These are phyloP conservation scores for Carex sylvatica DNA, from an alignment of 202 grass and related monocot genomes.

Conservation along the genomic window DNA sequence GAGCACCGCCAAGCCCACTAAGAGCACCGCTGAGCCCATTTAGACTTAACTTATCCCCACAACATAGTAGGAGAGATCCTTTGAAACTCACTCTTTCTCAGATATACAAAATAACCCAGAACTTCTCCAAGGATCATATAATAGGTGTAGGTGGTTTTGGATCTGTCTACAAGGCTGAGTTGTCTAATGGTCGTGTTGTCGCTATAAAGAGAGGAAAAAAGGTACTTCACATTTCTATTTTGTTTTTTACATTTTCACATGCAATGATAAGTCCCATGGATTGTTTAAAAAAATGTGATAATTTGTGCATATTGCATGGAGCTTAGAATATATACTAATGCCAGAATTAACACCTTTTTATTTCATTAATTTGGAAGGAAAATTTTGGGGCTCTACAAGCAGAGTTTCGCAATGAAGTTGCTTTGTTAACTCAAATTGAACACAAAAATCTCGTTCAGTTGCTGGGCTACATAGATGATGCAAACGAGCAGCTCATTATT, in stretches of 20 bases:
- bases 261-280: background rate
- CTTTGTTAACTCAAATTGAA: slow-evolving; percentile 47
- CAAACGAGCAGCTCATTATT: slow-evolving; percentile 39
- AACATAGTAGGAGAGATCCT: slow-evolving; percentile 29
- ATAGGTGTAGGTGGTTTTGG: slow-evolving; percentile 45
- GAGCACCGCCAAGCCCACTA: slow-evolving; percentile 27
- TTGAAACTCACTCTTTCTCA: slow-evolving; percentile 35
- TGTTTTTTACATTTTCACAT: slow-evolving; percentile 9
- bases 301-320: background rate
- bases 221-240: slow-evolving; percentile 26
- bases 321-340: background rate
- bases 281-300: background rate
- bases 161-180: slow-evolving; percentile 47
- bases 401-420: slow-evolving; percentile 50
- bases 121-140: slow-evolving; percentile 35
- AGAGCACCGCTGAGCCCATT: slow-evolving; percentile 36
- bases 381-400: slow-evolving; percentile 29
- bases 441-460: slow-evolving; percentile 45
- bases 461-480: slow-evolving; percentile 36
- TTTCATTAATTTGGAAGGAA: slow-evolving; percentile 33
- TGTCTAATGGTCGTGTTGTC: slow-evolving; percentile 32
- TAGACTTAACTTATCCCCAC: slow-evolving; percentile 35
- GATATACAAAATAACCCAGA: slow-evolving; percentile 38
- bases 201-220: slow-evolving; percentile 48
- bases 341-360: slow-evolving; percentile 1